A percentile compares a stretch with the other conserved stretches of the same genome.
These are phyloP conservation scores for Rhynchosporium graminicola DNA, from an alignment of 2,329 filamentous ascomycete species.

Conservation along the genomic window DNA sequence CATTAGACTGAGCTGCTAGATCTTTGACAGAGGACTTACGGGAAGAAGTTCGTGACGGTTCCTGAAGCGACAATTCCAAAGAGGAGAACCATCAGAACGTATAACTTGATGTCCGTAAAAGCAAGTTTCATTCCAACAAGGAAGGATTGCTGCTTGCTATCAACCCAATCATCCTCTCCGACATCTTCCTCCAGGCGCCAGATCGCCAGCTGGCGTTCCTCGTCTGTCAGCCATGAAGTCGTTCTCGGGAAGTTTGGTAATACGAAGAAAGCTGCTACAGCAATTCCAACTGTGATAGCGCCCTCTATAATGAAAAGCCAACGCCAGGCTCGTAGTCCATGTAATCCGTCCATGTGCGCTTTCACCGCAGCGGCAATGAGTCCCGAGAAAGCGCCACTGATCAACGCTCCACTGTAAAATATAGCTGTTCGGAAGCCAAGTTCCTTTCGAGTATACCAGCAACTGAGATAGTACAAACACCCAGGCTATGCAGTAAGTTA, in stretches of 20 bases:
- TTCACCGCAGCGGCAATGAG: conserved; percentile 66
- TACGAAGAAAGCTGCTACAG: conserved; percentile 57
- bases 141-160: conserved; percentile 56
- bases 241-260: conserved; percentile 69
- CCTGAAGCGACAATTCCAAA: conserved; percentile 59
- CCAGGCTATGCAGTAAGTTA: conserved; percentile 46
- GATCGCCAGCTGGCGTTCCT: conserved; percentile 57
- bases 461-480: conserved; percentile 62
- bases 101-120: conserved; percentile 55
- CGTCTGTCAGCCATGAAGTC: conserved; percentile 56
- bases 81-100: conserved; percentile 42
- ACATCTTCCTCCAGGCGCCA: conserved; percentile 66
- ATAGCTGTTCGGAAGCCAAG: conserved; percentile 65
- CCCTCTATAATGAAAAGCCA: conserved; percentile 74
- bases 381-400: conserved; percentile 72
- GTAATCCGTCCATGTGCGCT: conserved; percentile 59
- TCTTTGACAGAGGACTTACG: conserved; percentile 45
- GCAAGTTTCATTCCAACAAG: conserved; percentile 53
- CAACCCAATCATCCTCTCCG: conserved; percentile 63
- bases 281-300: conserved; percentile 61
- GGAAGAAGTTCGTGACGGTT: conserved; percentile 69
- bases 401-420: conserved; percentile 67
- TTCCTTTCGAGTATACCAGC: conserved; percentile 72
- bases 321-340: conserved; percentile 62
- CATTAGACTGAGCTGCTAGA: conserved; percentile 47